Evolutionary conservation across 257 asterid genomes (phyloP), one percentile per base, ranked within the genome.

Genomic region (Linaria vulgaris): DNA sequence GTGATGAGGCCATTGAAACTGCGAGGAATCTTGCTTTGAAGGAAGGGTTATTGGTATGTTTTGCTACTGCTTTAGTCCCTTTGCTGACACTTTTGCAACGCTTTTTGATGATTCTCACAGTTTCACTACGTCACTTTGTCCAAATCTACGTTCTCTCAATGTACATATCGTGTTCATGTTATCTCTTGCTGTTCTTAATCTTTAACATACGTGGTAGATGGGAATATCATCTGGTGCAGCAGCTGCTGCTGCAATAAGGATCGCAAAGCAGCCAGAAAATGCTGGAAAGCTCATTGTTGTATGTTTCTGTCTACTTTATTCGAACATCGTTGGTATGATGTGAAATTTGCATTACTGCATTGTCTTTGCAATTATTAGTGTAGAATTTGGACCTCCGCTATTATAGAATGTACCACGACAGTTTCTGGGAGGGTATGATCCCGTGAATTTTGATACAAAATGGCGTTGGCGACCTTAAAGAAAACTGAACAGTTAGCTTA

Each of bases 181-280:
- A n/a, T 60, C 44, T 5, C 9, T 39, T 6, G 24, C 13, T 16
- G 20, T 63, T 9, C 10, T 22, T 4, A 51, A 34, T 21, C 13
- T 22, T 5, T n/a, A 37, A 7, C 25, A 46, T 61, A 4, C 8
- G 14, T 4, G 17, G 48, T 72, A 80, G 89, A 80, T 69, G 12
- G 89, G 86, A 44, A 83, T 83, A 56, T 83, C 89, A 5, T 80
- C 89, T 27, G 86, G 89, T 64, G 89, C 86, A 8, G 84, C 86
- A 1, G 80, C 86, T 4, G 86, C 79, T 1, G 89, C 89, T 62
- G 86, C 89, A 24, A 56, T 80, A 56, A 73, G 72, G 69, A 57
- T 80, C 30, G 88, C 82, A 7, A 75, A 58, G 59, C 78, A 75
- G 48, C 86, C 84, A 23, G 86, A 80, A 61, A 75, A 75, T 53